Conservation (phyloP, 2,329 filamentous ascomycete species). For the Fusarium verticillioides region DNA sequence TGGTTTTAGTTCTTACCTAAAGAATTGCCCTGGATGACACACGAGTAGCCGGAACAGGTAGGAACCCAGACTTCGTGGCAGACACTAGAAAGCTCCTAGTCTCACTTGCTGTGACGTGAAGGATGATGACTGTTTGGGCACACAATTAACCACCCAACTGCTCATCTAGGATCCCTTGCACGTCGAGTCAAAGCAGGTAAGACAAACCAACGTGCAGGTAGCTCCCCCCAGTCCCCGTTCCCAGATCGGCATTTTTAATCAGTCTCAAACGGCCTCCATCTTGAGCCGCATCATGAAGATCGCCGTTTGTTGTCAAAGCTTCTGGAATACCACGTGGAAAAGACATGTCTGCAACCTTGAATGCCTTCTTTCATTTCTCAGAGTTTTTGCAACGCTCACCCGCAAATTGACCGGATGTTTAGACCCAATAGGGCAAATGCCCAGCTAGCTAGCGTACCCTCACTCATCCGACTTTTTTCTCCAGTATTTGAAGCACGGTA, state of each 20-base stretch:
- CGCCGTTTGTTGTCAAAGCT: conserved; percentile 18
- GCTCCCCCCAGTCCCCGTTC: background rate
- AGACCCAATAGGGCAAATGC: conserved; percentile 14
- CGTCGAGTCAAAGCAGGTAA: background rate
- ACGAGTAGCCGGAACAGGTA: conserved; percentile 9
- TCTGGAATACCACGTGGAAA: conserved; percentile 21
- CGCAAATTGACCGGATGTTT: background rate
- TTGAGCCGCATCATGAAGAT: conserved; percentile 12
- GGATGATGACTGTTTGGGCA: background rate
- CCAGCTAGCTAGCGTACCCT: conserved; percentile 27
- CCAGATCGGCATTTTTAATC: conserved; percentile 4
- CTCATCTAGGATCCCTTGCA: background rate
- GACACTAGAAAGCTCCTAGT: background rate
- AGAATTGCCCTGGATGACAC: conserved; percentile 16
- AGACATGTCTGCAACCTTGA: background rate
- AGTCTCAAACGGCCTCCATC: background rate
- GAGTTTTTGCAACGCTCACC: conserved; percentile 3
- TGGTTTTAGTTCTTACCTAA: conserved; percentile 21
- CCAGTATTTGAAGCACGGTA: conserved; percentile 11
- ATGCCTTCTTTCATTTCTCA: background rate
- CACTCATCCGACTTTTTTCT: conserved; percentile 8
- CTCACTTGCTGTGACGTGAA: conserved; percentile 1
- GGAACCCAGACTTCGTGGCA: background rate
- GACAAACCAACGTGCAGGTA: background rate
- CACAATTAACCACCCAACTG: background rate